Evolutionary conservation across 129 eudicot genomes (phyloP).

Genomic region (Flaveria sonorensis): DNA sequence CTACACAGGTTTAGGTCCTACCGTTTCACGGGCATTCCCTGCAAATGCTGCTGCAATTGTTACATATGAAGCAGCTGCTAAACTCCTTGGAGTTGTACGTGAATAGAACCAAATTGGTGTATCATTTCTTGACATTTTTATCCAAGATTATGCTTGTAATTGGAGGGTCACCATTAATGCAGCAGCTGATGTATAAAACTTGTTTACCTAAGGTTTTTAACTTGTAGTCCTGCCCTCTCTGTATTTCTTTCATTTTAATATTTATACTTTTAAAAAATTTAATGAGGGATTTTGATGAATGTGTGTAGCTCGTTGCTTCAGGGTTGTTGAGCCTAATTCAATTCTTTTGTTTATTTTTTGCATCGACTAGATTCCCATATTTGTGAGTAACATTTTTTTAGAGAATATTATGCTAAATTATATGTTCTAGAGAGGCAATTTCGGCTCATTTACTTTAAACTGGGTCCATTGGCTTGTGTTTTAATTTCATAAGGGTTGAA

Average conservation of each 20-base stretch:
- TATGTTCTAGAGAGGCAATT: not conserved
- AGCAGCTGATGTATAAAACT: constrained; percentile 8
- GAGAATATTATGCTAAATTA: not conserved
- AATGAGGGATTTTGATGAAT: constrained; percentile 16
- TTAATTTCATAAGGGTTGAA: not conserved
- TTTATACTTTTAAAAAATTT: not conserved
- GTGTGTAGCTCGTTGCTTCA: constrained; percentile 3
- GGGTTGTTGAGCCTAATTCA: constrained; percentile 11
- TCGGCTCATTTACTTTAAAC: not conserved
- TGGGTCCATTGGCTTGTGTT: no score
- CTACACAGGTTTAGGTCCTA: constrained; percentile 91
- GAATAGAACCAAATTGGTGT: constrained; percentile 36
- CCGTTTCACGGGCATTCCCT: constrained; percentile 81
- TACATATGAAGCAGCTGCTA: constrained; percentile 83
- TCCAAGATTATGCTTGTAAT: constrained; percentile 20
- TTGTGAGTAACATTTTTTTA: constrained; percentile 5
- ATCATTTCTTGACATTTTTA: constrained; percentile 30
- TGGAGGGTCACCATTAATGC: constrained; percentile 15
- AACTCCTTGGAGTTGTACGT: constrained; percentile 68
- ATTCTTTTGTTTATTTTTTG: not conserved
- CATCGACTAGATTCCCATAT: not conserved
- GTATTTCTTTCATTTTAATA: not conserved
- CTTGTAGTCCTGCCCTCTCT: constrained; percentile 11
- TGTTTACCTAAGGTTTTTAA: constrained; percentile 5
- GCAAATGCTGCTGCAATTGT: constrained; percentile 99